These are phyloP conservation scores for Zygoascus meyerae DNA, from an alignment of 1,139 yeast species.

Conservation along the genomic window DNA sequence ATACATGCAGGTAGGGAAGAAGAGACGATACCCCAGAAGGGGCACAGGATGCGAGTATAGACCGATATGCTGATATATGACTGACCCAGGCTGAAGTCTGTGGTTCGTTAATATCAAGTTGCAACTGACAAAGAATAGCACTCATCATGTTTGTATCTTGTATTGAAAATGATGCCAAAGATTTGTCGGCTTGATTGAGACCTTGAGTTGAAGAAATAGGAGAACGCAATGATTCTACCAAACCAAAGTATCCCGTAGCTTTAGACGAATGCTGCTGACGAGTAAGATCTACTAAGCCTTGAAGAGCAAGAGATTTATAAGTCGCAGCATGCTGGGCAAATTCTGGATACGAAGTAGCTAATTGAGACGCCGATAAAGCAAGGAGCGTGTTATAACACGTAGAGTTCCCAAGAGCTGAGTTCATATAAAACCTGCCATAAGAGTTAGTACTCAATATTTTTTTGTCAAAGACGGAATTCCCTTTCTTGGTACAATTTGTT, in stretches of 20 bases:
- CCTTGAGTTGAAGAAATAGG: too few species aligned
- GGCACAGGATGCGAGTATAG: background rate
- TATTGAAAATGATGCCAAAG: background rate
- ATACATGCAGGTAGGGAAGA: background rate
- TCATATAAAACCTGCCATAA: slow-evolving; percentile 1
- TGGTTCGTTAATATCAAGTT: background rate
- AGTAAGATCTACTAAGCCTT: background rate
- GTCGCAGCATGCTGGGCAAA: background rate
- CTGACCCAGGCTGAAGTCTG: background rate
- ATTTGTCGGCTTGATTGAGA: too few species aligned
- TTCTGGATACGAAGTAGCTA: slow-evolving; percentile 1
- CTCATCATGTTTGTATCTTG: background rate
- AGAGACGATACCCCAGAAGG: background rate
- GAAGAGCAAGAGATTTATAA: background rate
- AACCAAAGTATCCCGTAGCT: too few species aligned
- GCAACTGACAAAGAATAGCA: slow-evolving; percentile 2
- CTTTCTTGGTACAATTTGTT: too few species aligned
- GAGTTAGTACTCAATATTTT: too few species aligned
- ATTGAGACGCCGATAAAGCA: background rate
- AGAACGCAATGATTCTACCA: too few species aligned
- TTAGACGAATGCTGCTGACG: background rate
- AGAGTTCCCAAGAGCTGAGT: background rate
- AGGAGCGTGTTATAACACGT: background rate
- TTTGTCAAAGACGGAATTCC: too few species aligned
- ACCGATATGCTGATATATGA: slow-evolving; percentile 1